These are phyloP conservation scores for Neurospora sp. DNA, from an alignment of 495 filamentous ascomycete species.

Conservation along the genomic window DNA sequence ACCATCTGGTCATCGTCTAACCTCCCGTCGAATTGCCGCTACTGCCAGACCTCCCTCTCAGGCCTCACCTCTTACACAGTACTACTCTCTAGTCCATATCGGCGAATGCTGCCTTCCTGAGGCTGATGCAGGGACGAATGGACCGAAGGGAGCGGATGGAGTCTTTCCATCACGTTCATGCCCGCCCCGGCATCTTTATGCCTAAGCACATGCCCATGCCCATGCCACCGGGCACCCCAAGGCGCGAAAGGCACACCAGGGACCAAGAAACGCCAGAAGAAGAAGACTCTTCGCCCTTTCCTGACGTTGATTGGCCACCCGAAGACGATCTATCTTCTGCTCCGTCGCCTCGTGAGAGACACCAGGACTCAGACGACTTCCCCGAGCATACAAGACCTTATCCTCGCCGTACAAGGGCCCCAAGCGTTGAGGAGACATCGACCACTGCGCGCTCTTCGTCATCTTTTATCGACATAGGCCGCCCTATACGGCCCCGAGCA, in stretches of 20 bases:
- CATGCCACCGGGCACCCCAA: slow-evolving; percentile 9
- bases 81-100: not conserved
- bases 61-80: not conserved
- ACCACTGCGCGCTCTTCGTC: not conserved
- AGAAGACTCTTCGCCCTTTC: slow-evolving; percentile 23
- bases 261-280: slow-evolving; percentile 24
- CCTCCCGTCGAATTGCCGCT: slow-evolving; percentile 10
- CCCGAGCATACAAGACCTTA: not conserved
- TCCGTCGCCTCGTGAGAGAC: slow-evolving; percentile 30
- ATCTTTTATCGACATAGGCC: not conserved
- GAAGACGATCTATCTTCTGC: slow-evolving; percentile 21
- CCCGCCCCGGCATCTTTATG: not conserved
- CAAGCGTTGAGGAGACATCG: not conserved
- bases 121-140: slow-evolving; percentile 35
- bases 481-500: not conserved
- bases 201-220: not conserved
- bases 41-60: not conserved
- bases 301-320: slow-evolving; percentile 32
- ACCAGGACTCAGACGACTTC: slow-evolving; percentile 4
- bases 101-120: slow-evolving; percentile 11
- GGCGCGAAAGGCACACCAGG: slow-evolving; percentile 17
- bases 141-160: slow-evolving; percentile 5
- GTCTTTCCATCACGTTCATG: not conserved
- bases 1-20: slow-evolving; percentile 20
- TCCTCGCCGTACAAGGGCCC: not conserved